Percentiles rank a stretch among this genome's conserved stretches.
Evolutionary conservation across 345 rosid species (phyloP).

Genomic region (Camelina sativa): DNA sequence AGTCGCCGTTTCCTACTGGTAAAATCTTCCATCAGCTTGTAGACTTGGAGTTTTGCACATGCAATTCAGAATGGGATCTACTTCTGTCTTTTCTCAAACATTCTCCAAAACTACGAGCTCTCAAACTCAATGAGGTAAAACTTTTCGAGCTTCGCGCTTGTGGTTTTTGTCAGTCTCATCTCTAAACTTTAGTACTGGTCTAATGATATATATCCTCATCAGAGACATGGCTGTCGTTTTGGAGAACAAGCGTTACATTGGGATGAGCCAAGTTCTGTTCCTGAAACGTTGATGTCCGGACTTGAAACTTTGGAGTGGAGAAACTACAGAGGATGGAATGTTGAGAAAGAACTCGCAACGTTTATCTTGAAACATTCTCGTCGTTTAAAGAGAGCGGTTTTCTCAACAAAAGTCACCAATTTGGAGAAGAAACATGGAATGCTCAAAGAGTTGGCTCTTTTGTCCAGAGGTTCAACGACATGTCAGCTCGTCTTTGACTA

Average conservation of each 20-base stretch:
- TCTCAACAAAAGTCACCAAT: neutral
- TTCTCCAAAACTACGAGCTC: conserved; percentile 27
- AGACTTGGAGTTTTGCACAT: conserved; percentile 26
- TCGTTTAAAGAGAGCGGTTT: conserved; percentile 16
- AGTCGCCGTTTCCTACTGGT: conserved; percentile 18
- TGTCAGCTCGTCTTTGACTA: conserved; percentile 24
- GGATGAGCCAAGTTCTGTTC: conserved; percentile 22
- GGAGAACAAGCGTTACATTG: neutral
- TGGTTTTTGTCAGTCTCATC: neutral
- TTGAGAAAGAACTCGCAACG: conserved; percentile 13
- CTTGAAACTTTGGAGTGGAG: conserved; percentile 26
- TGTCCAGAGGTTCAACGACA: conserved; percentile 12
- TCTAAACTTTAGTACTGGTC: neutral
- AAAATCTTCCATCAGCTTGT: conserved; percentile 19
- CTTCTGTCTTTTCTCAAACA: conserved; percentile 18
- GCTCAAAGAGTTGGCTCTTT: conserved; percentile 6
- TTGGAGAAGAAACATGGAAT: conserved; percentile 6
- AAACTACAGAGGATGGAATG: conserved; percentile 20
- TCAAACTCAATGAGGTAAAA: conserved; percentile 25
- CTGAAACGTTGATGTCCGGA: conserved; percentile 24
- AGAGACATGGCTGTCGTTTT: neutral
- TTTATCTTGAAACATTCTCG: conserved; percentile 27
- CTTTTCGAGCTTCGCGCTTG: neutral
- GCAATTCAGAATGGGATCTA: neutral
- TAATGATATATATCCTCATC: no score